Conservation (phyloP, 1,284 basidiomycete species). For the Anthracocystis walkeri region DNA sequence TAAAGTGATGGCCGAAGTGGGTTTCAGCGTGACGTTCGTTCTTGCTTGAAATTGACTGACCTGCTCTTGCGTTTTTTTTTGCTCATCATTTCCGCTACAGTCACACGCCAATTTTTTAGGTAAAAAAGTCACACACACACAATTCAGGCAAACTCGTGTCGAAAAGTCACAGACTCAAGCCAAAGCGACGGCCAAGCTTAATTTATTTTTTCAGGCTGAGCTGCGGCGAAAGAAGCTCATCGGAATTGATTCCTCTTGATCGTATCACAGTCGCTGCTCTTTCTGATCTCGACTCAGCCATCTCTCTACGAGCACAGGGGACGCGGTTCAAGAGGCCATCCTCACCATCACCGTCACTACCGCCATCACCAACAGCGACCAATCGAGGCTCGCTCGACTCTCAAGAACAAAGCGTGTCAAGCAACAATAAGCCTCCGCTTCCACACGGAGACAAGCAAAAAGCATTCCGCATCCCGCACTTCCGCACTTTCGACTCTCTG, state of each 20-base stretch:
- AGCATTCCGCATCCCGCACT: not conserved
- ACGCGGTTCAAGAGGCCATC: too few relatives aligned
- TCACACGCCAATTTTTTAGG: not conserved
- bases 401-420: not conserved
- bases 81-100: not conserved
- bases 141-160: not conserved
- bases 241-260: not conserved
- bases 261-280: not conserved
- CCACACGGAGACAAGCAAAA: not conserved
- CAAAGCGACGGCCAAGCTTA: not conserved
- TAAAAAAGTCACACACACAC: too few relatives aligned
- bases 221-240: conserved; percentile 12
- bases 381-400: not conserved
- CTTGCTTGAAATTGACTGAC: not conserved
- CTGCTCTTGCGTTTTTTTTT: conserved; percentile 1
- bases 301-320: too few relatives aligned
- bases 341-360: too few relatives aligned
- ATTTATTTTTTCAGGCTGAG: conserved; percentile 7
- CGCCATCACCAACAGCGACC: too few relatives aligned
- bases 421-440: not conserved
- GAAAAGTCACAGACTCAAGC: too few relatives aligned
- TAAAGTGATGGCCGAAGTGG: not conserved
- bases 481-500: not conserved
- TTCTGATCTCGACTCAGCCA: not conserved
- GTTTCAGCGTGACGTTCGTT: not conserved